phyloP scores from a whole-genome alignment of 768 basidiomycete species.

The Mycena galericulata region DNA sequence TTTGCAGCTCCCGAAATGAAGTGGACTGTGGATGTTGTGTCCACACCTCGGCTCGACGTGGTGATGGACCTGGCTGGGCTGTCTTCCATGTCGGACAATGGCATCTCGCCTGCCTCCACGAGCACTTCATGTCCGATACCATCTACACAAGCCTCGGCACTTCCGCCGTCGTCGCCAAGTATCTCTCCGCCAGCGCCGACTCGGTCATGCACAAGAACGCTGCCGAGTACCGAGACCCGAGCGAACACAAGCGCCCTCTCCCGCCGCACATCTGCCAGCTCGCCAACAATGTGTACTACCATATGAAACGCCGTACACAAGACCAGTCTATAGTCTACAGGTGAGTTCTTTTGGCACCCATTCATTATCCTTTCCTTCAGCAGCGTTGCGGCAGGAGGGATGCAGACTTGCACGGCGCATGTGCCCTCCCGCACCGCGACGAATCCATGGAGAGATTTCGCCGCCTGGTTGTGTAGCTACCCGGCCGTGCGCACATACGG shows the following conservation, averaged over 20 bases:
- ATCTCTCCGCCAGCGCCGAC: conserved; percentile 86
- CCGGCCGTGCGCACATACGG: too few species aligned
- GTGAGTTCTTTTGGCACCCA: too few species aligned
- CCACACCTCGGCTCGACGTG: too few species aligned
- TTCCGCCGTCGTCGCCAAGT: conserved; percentile 86
- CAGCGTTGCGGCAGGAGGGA: too few species aligned
- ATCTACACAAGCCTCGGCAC: conserved; percentile 84
- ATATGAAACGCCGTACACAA: conserved; percentile 93
- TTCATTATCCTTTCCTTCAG: too few species aligned
- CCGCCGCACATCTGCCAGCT: conserved; percentile 94
- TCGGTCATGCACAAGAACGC: conserved; percentile 88
- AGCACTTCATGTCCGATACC: conserved; percentile 86
- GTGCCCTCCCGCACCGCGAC: too few species aligned
- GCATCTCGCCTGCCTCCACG: conserved; percentile 88
- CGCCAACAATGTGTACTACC: conserved; percentile 93
- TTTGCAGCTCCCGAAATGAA: too few species aligned
- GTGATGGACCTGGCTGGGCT: conserved; percentile 82
- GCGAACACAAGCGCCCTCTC: conserved; percentile 66
- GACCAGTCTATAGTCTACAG: conserved; percentile 91
- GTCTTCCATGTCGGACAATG: conserved; percentile 80
- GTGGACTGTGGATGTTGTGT: too few species aligned
- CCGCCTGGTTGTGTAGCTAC: too few species aligned
- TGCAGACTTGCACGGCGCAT: too few species aligned
- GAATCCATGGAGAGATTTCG: too few species aligned
- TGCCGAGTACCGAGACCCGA: conserved; percentile 83